A percentile compares a stretch with the other conserved stretches of the same genome.
Evolutionary conservation across 1,284 basidiomycete genomes (phyloP).

Genomic region (Apiotrichum brassicae): DNA sequence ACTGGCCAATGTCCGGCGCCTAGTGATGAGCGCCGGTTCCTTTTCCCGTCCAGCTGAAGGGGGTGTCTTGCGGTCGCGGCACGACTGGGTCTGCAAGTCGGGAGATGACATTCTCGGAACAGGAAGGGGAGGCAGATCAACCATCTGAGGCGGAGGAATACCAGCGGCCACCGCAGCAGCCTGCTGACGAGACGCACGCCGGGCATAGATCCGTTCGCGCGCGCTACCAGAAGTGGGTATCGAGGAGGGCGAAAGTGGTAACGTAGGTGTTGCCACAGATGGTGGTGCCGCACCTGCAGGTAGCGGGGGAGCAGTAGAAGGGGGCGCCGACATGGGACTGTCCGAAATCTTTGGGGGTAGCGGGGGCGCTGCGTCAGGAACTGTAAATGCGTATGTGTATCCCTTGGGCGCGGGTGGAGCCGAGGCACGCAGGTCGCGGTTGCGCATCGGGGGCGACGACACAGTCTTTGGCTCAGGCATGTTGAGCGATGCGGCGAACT

Average conservation of each 20-base stretch:
- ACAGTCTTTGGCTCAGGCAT: constrained; percentile 19
- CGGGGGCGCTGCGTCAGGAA: constrained; percentile 6
- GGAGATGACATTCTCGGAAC: constrained; percentile 20
- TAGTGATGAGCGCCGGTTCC: background rate
- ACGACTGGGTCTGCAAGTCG: constrained; percentile 24
- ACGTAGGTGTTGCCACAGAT: background rate
- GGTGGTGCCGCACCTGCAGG: background rate
- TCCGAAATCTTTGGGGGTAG: constrained; percentile 1
- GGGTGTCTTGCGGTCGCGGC: constrained; percentile 32
- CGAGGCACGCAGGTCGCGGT: constrained; percentile 13
- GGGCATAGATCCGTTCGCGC: constrained; percentile 36
- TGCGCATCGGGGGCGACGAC: constrained; percentile 10
- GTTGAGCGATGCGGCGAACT: constrained; percentile 29
- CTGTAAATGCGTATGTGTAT: constrained; percentile 3
- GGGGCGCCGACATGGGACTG: background rate
- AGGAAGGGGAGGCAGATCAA: constrained; percentile 12
- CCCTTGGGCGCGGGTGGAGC: constrained; percentile 18
- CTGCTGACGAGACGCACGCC: constrained; percentile 22
- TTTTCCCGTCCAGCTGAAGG: constrained; percentile 13
- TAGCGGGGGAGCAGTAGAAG: background rate
- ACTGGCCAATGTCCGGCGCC: constrained; percentile 16
- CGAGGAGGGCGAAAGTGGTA: background rate
- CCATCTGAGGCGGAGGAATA: constrained; percentile 2
- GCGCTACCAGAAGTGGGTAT: constrained; percentile 31
- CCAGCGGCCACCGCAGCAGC: constrained; percentile 8